These are phyloP conservation scores for Papilionanthe hybrid DNA, from an alignment of 116 monocot genomes.

Conservation along the genomic window DNA sequence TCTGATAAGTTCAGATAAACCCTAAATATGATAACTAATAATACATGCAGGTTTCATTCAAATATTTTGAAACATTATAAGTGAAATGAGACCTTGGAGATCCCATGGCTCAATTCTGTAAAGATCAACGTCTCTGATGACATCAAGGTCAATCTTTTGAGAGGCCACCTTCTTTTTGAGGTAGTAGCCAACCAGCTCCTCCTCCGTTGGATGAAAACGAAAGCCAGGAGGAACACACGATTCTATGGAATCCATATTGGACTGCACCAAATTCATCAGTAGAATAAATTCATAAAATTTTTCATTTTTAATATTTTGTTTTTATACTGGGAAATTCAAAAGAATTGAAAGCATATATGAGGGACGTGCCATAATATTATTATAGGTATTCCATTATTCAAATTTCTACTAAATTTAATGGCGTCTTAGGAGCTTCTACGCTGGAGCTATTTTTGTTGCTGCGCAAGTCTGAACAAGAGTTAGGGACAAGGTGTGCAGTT, in stretches of 20 bases:
- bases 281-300: too few relatives aligned
- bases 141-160: slow-evolving; percentile 61
- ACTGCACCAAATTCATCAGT: slow-evolving; percentile 7
- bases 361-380: too few relatives aligned
- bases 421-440: not conserved
- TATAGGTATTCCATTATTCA: not conserved
- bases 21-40: not conserved
- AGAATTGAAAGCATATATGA: too few relatives aligned
- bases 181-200: slow-evolving; percentile 60
- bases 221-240: slow-evolving; percentile 62
- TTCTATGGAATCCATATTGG: slow-evolving; percentile 35
- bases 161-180: slow-evolving; percentile 59
- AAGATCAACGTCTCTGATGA: slow-evolving; percentile 55
- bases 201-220: slow-evolving; percentile 55
- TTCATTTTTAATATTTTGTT: not conserved
- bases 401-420: not conserved
- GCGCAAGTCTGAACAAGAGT: slow-evolving; percentile 30
- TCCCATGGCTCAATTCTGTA: slow-evolving; percentile 64
- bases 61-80: too few relatives aligned
- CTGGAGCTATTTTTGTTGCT: not conserved
- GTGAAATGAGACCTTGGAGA: slow-evolving; percentile 31
- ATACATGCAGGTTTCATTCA: not conserved
- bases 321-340: not conserved
- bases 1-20: slow-evolving; percentile 12
- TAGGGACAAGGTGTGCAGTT: slow-evolving; percentile 24